Conservation (phyloP, 306 rosid species). For the Urtica urens region DNA sequence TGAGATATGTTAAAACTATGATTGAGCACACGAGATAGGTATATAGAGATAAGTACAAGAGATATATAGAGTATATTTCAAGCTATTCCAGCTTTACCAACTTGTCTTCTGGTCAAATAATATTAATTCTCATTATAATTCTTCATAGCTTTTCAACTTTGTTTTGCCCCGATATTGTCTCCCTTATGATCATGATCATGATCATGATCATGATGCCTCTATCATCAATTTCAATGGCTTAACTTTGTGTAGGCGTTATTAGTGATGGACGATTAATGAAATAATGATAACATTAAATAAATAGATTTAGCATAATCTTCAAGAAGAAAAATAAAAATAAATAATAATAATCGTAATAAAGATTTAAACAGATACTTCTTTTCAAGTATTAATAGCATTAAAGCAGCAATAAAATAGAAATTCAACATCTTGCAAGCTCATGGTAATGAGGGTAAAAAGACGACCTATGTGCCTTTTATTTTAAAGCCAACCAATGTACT, state of each 20-base stretch:
- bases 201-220: neutral
- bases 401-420: too few species aligned
- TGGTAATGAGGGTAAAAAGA: too few species aligned
- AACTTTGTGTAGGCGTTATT: neutral
- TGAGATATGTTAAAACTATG: constrained; percentile 18
- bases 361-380: too few species aligned
- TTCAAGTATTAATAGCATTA: too few species aligned
- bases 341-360: neutral
- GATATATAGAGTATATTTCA: constrained; percentile 22
- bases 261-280: neutral
- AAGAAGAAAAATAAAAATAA: neutral
- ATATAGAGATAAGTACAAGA: constrained; percentile 12
- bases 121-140: constrained; percentile 19
- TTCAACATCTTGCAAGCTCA: too few species aligned
- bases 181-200: constrained; percentile 5
- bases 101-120: constrained; percentile 30
- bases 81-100: constrained; percentile 19
- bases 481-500: too few species aligned
- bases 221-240: neutral
- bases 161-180: constrained; percentile 8
- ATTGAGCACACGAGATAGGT: constrained; percentile 37
- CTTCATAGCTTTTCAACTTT: neutral
- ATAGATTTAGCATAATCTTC: neutral
- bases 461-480: too few species aligned
- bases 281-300: neutral